Conservation (phyloP, 83 land plant species). For the Picea abies region DNA sequence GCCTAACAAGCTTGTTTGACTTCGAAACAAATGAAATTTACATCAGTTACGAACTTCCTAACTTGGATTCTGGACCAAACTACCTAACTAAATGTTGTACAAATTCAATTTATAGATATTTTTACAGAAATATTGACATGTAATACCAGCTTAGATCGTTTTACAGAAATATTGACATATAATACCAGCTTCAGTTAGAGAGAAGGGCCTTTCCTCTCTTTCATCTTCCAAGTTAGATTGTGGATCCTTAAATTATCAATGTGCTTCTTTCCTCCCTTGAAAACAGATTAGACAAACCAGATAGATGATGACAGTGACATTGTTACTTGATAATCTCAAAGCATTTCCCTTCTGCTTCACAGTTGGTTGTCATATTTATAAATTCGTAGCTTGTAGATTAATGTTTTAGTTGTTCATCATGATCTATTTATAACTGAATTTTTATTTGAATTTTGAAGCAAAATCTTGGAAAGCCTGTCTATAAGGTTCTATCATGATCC, state of each 20-base stretch:
- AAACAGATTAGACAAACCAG: not conserved
- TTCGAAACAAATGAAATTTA: no score
- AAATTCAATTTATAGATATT: not conserved
- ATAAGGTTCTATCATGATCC: slow-evolving; percentile 7
- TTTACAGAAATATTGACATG: no score
- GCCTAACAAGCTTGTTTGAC: no score
- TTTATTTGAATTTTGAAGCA: not conserved
- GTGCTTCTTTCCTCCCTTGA: not conserved
- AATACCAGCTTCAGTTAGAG: not conserved
- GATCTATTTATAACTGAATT: not conserved
- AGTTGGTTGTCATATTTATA: not conserved
- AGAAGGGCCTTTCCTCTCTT: not conserved
- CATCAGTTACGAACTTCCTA: no score
- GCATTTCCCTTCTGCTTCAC: not conserved
- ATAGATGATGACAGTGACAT: not conserved
- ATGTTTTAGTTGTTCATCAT: not conserved
- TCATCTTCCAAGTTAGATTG: not conserved
- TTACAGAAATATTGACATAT: no score
- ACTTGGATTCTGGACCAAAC: not conserved
- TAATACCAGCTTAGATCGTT: no score
- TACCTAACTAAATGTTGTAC: not conserved
- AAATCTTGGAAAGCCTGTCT: not conserved
- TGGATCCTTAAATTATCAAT: not conserved
- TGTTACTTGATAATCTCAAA: not conserved
- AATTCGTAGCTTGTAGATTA: not conserved